A percentile compares a stretch with the other conserved stretches of the same genome.
phyloP scores from a whole-genome alignment of 768 basidiomycete genomes.

The Tulasnella sp. region DNA sequence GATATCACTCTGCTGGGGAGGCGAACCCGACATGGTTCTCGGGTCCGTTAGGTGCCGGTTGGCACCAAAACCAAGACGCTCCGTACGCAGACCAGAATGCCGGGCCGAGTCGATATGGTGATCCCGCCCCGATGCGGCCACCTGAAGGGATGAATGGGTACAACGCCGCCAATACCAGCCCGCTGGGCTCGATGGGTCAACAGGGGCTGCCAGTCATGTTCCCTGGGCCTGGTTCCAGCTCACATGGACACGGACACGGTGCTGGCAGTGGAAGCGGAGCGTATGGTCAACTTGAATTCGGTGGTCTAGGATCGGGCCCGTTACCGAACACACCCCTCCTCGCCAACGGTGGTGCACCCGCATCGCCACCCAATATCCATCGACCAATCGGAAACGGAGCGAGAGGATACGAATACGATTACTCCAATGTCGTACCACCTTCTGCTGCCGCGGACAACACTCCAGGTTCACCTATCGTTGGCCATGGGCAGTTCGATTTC shows the following conservation, averaged over 20 bases:
- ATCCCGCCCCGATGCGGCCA: no score
- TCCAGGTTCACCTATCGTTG: background rate
- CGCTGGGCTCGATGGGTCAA: background rate
- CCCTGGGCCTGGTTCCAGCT: no score
- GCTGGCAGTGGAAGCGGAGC: no score
- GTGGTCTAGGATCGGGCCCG: no score
- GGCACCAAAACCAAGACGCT: no score
- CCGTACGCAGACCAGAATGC: no score
- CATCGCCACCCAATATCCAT: constrained; percentile 6
- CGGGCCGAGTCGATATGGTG: no score
- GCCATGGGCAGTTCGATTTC: no score
- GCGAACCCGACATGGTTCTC: constrained; percentile 1
- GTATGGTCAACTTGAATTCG: no score
- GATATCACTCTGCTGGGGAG: constrained; percentile 10
- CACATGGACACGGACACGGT: no score
- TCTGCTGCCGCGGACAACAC: background rate
- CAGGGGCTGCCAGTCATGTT: background rate
- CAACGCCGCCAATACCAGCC: background rate
- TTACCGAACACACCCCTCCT: background rate
- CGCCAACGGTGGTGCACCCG: background rate
- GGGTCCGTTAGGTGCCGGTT: no score
- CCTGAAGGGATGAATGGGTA: no score
- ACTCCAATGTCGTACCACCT: background rate
- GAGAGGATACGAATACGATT: constrained; percentile 4
- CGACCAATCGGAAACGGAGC: background rate